Evolutionary conservation across 805 yeast species (phyloP), one percentile per base, ranked within the genome.

Genomic region (Lipomyces japonicus): DNA sequence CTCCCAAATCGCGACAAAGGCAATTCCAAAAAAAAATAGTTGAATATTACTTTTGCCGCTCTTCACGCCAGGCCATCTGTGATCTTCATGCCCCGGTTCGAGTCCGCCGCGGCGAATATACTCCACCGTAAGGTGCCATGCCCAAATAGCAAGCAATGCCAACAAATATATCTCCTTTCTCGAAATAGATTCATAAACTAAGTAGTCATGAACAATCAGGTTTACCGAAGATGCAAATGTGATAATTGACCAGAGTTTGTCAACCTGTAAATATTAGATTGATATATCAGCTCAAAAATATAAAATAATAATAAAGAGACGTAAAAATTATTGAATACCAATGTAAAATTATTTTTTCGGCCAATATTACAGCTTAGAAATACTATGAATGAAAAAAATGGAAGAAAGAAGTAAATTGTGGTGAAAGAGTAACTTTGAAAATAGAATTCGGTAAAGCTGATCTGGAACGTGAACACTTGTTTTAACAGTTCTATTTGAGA

Each of bases 181-280:
- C 6, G 39, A 37, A 10, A 39, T 22, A 22, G n/a, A 26, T 21
- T 32, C 31, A 26, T 24, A 19, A 30, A 36, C 26, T 14, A 39
- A 23, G 7, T 42, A 43, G 7, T 42, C 51, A 34, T 46, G 53
- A 24, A 50, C 18, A 4, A 46, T 23, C 18, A 36, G 46, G 30
- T 50, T 41, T 31, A 46, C 4, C 1, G 51, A 34, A 19, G 42
- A 31, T 4, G 30, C 32, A 23, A 40, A 24, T 2, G 58, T 35
- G 18, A 53, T 36, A 16, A 25, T 9, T 16, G 50, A 51, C 58
- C 58, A 50, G n/a, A 45, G 22, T 18, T 48, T 46, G 32, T 53
- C 58, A 32, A 43, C 49, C 44, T 53, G 40, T 2, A 18, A 40
- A 26, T 25, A n/a, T n/a, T n/a, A n/a, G n/a, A 21, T 26, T 44